These are phyloP conservation scores for Vaccinium corymbosum DNA, from an alignment of 148 eudicot species.

Conservation along the genomic window DNA sequence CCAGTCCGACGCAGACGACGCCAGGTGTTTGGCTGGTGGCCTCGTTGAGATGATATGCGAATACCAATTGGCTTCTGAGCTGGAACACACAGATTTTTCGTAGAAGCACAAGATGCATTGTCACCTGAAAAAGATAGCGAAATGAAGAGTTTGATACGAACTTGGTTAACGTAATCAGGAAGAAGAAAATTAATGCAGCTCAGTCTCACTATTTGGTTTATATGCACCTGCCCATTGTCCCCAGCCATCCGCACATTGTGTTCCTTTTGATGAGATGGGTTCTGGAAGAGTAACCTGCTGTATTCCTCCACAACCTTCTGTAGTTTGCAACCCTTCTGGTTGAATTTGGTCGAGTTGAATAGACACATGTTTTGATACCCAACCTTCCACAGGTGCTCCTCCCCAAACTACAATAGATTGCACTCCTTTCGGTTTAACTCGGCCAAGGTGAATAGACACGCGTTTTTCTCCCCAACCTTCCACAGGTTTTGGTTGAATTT, in stretches of 20 bases:
- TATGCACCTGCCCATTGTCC: neutral
- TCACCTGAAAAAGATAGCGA: neutral
- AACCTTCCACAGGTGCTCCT: neutral
- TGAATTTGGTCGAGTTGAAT: neutral
- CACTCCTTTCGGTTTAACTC: neutral
- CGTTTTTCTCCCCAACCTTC: neutral
- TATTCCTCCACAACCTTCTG: neutral
- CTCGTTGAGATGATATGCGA: neutral
- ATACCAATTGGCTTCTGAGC: neutral
- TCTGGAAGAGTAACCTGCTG: neutral
- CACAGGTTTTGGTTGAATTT: neutral
- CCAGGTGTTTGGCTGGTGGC: neutral
- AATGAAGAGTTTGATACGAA: neutral
- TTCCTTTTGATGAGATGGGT: neutral
- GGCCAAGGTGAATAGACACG: neutral
- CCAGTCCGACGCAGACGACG: neutral
- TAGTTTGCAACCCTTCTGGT: neutral
- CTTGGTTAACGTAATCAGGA: neutral
- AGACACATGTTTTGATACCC: neutral
- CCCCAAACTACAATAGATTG: neutral
- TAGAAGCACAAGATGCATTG: neutral
- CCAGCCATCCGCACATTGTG: neutral
- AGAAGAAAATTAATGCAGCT: neutral
- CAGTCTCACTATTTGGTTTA: neutral
- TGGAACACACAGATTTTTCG: neutral